Evolutionary conservation across 805 yeast genomes (phyloP).

Genomic region (Ascoidea rubescens): DNA sequence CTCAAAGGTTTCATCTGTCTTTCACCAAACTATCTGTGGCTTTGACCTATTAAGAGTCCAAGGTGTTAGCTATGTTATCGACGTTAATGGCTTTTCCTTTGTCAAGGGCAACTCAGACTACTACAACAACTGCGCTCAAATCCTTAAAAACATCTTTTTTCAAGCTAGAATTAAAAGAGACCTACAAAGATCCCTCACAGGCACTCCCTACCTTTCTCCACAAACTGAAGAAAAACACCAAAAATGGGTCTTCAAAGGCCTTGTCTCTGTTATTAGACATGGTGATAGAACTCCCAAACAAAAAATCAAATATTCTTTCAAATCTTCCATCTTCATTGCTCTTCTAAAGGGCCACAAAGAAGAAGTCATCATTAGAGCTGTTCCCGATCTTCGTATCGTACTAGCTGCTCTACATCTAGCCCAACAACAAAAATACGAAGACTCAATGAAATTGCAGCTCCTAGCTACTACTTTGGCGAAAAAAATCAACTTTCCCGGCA

Average conservation of each 20-base stretch:
- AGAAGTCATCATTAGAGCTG: conserved; percentile 89
- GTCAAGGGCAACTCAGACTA: conserved; percentile 84
- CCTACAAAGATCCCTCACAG: conserved; percentile 22
- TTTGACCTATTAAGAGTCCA: conserved; percentile 85
- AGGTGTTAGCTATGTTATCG: conserved; percentile 85
- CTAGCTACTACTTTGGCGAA: conserved; percentile 75
- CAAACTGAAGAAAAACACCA: conserved; percentile 26
- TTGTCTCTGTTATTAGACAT: conserved; percentile 84
- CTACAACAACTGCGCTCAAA: conserved; percentile 72
- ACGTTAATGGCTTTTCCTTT: conserved; percentile 95
- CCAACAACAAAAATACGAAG: conserved; percentile 67
- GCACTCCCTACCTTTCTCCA: conserved; percentile 12
- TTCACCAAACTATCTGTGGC: conserved; percentile 93
- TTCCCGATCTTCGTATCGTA: conserved; percentile 73
- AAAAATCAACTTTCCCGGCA: conserved; percentile 86
- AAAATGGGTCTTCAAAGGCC: conserved; percentile 93
- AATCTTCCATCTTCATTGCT: conserved; percentile 74
- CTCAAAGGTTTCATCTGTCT: conserved; percentile 51
- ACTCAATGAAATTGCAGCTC: conserved; percentile 59
- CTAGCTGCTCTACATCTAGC: conserved; percentile 76
- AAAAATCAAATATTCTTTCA: conserved; percentile 90
- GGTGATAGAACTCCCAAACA: conserved; percentile 99
- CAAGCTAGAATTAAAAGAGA: conserved; percentile 41
- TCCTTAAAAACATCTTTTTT: conserved; percentile 60
- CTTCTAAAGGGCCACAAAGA: conserved; percentile 87